Base-by-base conservation (phyloP, 495 filamentous ascomycete species). In the Aspergillus panamensis region DNA sequence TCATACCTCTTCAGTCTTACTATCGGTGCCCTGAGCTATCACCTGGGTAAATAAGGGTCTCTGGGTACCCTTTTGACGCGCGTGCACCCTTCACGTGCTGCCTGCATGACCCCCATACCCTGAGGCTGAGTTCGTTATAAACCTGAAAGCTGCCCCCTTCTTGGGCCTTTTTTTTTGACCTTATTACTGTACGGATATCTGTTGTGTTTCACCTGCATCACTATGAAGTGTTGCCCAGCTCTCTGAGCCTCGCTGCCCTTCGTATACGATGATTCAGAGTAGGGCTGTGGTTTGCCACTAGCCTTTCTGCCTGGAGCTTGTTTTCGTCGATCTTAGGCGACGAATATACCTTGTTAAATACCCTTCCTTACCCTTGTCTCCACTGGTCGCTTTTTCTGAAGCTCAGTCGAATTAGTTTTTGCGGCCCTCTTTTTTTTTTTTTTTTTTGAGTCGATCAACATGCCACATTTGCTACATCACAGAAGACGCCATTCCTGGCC, bases 401-500 rank as follows among this genome's bases (percentile, higher is more conserved):
- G 21, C 19, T 39, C 32, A 58, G 32, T 25, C 25, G 16, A 8
- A 25, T 29, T 31, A 35, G n/a, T n/a, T 44, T 25, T 30, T 19
- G 29, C 10, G 13, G 0, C 48, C 37, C 6, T 40, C n/a, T 43
- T 17, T n/a, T n/a, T n/a, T n/a, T n/a, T n/a, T n/a, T n/a, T n/a
- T n/a, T n/a, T n/a, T n/a, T n/a, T 17, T 21, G 21, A 17, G 20
- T 47, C 48, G 35, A 58, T 30, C 16, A 58, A 55, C 35, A 75
- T 76, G 73, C 57, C 70, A 13, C 59, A 55, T 33, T 44, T 63
- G 16, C 63, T 59, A 21, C 63, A 74, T 56, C 73, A 76, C 59
- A 57, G 62, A 63, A 58, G 73, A 60, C 68, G 73, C 53, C 72
- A 77, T 49, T 71, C 72, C 44, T 77, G 73, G 73, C 73, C 73